Conservation (phyloP, 257 asterid species). For the Lycium barbarum region DNA sequence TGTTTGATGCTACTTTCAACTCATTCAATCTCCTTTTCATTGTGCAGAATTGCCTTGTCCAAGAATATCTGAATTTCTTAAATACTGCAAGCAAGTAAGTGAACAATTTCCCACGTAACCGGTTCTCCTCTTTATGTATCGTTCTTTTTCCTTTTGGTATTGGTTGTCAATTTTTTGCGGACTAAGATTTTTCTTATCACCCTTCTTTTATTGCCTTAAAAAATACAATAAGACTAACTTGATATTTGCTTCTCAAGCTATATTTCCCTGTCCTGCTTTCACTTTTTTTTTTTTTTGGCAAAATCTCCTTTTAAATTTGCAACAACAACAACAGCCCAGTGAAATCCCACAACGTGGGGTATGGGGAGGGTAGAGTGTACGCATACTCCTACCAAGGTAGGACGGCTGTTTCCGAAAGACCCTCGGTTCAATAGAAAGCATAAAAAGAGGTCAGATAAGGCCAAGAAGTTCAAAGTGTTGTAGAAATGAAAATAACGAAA, state of each 20-base stretch:
- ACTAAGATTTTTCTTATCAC: background rate
- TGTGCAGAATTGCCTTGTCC: constrained; percentile 63
- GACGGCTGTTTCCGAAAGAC: too few species aligned
- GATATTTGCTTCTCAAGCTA: background rate
- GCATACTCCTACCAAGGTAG: too few species aligned
- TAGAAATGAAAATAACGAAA: too few species aligned
- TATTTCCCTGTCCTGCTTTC: background rate
- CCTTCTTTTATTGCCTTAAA: background rate
- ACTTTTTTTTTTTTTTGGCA: background rate
- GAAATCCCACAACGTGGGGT: too few species aligned
- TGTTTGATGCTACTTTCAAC: background rate
- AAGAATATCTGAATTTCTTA: constrained; percentile 66
- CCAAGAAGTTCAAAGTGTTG: too few species aligned
- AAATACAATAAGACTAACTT: constrained; percentile 1
- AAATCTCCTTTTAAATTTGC: background rate
- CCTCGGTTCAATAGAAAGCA: too few species aligned
- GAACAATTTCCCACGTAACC: background rate
- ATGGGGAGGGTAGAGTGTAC: too few species aligned
- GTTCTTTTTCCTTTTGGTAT: constrained; percentile 4
- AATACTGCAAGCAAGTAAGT: constrained; percentile 87
- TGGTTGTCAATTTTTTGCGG: constrained; percentile 1
- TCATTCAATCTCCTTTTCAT: constrained; percentile 19
- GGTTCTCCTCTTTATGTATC: constrained; percentile 1
- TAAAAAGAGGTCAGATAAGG: too few species aligned
- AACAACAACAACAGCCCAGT: too few species aligned